Evolutionary conservation across 2,329 filamentous ascomycete genomes (phyloP).

Genomic region (Botrytis porri): DNA sequence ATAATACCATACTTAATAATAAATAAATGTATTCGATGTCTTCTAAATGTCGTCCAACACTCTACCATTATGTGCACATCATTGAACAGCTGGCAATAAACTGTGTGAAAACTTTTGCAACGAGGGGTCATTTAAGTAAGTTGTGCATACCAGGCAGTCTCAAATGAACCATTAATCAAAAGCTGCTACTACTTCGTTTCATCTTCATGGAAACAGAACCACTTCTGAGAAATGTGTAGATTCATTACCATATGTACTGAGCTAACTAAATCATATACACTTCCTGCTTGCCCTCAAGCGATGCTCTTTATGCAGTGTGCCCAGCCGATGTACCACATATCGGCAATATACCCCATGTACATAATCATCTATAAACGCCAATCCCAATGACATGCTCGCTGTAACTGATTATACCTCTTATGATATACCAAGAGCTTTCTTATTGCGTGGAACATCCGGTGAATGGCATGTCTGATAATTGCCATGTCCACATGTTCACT

Average conservation of each 20-base stretch:
- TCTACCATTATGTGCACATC: background rate
- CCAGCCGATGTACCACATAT: background rate
- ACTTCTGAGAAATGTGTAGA: background rate
- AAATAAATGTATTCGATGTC: background rate
- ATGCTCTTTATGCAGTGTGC: background rate
- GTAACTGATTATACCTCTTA: background rate
- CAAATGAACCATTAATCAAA: background rate
- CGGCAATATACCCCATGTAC: background rate
- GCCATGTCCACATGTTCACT: background rate
- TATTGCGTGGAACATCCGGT: background rate
- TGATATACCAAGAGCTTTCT: background rate
- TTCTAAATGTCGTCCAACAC: background rate
- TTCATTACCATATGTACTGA: slow-evolving; percentile 3
- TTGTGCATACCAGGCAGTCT: background rate
- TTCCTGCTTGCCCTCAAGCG: background rate
- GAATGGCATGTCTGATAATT: background rate
- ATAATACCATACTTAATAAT: slow-evolving; percentile 2
- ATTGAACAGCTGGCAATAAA: background rate
- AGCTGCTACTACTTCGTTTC: background rate
- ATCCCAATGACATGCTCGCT: background rate
- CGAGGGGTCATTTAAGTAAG: background rate
- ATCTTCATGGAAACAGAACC: background rate
- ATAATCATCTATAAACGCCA: slow-evolving; percentile 10
- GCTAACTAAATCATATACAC: background rate
- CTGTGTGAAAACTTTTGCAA: background rate